Evolutionary conservation across 495 filamentous ascomycete species (phyloP).

Genomic region (Annulohypoxylon moriforme): DNA sequence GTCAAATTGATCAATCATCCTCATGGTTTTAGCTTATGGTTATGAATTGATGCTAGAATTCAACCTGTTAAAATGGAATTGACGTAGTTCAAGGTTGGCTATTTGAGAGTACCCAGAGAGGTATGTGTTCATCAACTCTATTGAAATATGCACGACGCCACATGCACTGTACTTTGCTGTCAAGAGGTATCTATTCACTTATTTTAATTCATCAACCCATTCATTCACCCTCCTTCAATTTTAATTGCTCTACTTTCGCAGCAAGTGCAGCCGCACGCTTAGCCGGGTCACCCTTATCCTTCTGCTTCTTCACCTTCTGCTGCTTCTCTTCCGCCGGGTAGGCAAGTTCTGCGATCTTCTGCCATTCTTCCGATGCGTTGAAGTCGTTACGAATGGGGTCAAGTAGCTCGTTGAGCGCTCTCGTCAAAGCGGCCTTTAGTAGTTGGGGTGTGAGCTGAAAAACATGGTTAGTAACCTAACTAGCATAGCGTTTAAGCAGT

Average conservation of each 20-base stretch:
- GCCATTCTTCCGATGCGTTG: constrained; percentile 78
- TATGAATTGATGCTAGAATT: not conserved
- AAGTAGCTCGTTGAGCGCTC: constrained; percentile 75
- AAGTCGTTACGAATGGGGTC: constrained; percentile 79
- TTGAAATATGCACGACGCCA: constrained; percentile 19
- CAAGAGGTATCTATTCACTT: constrained; percentile 17
- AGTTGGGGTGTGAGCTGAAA: constrained; percentile 81
- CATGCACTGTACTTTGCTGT: constrained; percentile 19
- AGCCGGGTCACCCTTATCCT: constrained; percentile 73
- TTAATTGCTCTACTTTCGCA: constrained; percentile 38
- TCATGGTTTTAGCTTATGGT: no score
- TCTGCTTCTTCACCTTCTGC: constrained; percentile 80
- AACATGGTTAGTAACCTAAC: constrained; percentile 32
- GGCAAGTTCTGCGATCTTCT: constrained; percentile 80
- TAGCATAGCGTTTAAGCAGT: not conserved
- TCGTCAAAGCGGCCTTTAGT: constrained; percentile 80
- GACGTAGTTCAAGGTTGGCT: not conserved
- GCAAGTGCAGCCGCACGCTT: constrained; percentile 41
- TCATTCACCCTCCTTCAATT: constrained; percentile 28
- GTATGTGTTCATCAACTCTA: not conserved
- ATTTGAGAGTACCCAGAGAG: not conserved
- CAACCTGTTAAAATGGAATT: not conserved
- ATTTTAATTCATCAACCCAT: constrained; percentile 23
- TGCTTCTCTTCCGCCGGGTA: constrained; percentile 76
- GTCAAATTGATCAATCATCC: not conserved